These are phyloP conservation scores for Leishmania tropica DNA, from an alignment of 208 protist genomes.

Conservation along the genomic window DNA sequence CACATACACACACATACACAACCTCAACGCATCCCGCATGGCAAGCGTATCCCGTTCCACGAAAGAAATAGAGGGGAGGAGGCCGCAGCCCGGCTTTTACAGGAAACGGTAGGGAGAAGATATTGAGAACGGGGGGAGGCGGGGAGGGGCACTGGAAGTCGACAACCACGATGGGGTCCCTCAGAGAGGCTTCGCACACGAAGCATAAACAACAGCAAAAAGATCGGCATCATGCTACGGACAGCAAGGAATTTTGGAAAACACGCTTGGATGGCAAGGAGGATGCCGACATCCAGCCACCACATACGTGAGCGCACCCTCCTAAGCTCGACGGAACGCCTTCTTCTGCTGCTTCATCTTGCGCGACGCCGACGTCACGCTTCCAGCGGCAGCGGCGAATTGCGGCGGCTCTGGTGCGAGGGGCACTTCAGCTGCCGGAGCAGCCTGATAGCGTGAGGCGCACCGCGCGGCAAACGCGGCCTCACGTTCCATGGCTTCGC, in stretches of 20 bases:
- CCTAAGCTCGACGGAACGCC: slow-evolving; percentile 6
- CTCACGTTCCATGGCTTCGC: slow-evolving; percentile 31
- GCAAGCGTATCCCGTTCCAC: neutral
- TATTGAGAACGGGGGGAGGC: neutral
- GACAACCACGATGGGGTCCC: neutral
- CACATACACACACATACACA: neutral
- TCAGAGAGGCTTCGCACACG: neutral
- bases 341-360: slow-evolving; percentile 32
- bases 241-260: neutral
- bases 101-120: neutral
- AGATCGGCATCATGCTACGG: neutral
- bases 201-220: too few species aligned
- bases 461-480: slow-evolving; percentile 2
- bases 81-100: neutral
- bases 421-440: neutral
- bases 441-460: too few species aligned
- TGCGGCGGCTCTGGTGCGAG: neutral
- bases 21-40: neutral
- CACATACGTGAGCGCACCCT: neutral
- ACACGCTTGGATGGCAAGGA: neutral
- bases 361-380: slow-evolving; percentile 16
- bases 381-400: neutral
- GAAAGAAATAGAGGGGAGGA: neutral
- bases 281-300: neutral
- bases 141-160: neutral